phyloP scores from a whole-genome alignment of 805 yeast species.

The Jamesozyma piceae region DNA sequence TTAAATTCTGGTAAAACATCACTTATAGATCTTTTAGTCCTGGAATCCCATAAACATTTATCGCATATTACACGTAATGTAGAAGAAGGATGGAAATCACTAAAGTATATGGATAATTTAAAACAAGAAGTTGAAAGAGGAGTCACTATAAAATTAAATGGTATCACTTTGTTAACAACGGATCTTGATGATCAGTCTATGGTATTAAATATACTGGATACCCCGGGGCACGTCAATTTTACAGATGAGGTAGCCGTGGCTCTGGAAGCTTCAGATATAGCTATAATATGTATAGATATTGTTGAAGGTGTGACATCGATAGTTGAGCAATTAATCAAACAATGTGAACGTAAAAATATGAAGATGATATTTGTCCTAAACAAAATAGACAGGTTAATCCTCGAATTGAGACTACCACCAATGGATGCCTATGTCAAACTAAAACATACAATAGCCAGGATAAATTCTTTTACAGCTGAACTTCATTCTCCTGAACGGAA shows the following conservation, averaged over 20 bases:
- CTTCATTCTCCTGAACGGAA: constrained; percentile 49
- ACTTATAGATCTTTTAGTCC: constrained; percentile 56
- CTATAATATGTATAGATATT: constrained; percentile 65
- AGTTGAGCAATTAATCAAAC: constrained; percentile 43
- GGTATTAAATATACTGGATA: constrained; percentile 59
- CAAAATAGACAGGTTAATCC: constrained; percentile 75
- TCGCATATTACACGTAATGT: constrained; percentile 25
- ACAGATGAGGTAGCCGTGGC: constrained; percentile 61
- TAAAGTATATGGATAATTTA: constrained; percentile 65
- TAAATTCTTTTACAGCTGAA: constrained; percentile 43
- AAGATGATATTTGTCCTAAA: constrained; percentile 58
- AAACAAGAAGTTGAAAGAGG: constrained; percentile 64
- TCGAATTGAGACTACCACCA: constrained; percentile 72
- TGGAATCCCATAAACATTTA: constrained; percentile 49
- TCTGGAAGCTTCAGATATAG: constrained; percentile 52
- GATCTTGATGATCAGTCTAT: constrained; percentile 46
- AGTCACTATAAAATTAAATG: constrained; percentile 51
- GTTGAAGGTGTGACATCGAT: constrained; percentile 72
- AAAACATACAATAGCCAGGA: constrained; percentile 46
- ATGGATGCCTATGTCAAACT: constrained; percentile 64
- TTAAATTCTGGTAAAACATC: constrained; percentile 82
- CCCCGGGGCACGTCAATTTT: constrained; percentile 90
- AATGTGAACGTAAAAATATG: constrained; percentile 41
- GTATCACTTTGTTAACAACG: constrained; percentile 51
- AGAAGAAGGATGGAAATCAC: constrained; percentile 35